These are phyloP conservation scores for Cutaneotrichosporon daszewskae DNA, from an alignment of 1,284 basidiomycete genomes.

Conservation along the genomic window DNA sequence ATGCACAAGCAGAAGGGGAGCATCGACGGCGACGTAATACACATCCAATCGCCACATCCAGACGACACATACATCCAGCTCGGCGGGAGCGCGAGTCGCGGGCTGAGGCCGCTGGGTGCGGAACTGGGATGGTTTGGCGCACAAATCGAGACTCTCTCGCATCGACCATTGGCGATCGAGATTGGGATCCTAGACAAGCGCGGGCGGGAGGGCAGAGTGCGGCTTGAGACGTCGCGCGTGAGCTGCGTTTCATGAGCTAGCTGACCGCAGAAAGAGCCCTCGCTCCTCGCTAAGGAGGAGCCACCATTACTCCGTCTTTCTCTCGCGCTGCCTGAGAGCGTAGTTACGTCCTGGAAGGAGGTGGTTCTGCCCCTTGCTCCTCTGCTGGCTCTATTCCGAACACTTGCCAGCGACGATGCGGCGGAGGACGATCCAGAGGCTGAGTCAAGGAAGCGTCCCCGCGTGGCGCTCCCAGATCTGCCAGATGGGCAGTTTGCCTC, in stretches of 20 bases:
- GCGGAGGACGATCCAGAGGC: not conserved
- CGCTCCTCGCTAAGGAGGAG: constrained; percentile 48
- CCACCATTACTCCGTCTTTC: constrained; percentile 68
- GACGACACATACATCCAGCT: constrained; percentile 58
- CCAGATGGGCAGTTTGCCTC: constrained; percentile 61
- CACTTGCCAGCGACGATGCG: not conserved
- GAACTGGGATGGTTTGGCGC: constrained; percentile 68
- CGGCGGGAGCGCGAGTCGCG: no score
- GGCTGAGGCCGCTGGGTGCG: constrained; percentile 55
- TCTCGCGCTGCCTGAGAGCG: constrained; percentile 57
- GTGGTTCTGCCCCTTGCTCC: constrained; percentile 59
- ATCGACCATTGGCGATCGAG: constrained; percentile 65
- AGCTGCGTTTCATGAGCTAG: constrained; percentile 11
- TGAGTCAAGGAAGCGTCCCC: constrained; percentile 9
- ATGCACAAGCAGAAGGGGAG: constrained; percentile 35
- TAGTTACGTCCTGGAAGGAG: constrained; percentile 70
- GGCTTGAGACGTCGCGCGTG: constrained; percentile 78
- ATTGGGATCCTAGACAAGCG: constrained; percentile 63
- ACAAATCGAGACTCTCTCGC: constrained; percentile 63
- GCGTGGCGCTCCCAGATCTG: constrained; percentile 25
- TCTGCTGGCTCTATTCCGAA: constrained; percentile 59
- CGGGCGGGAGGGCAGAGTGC: constrained; percentile 58
- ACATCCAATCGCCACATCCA: constrained; percentile 71
- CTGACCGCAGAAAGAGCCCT: constrained; percentile 55
- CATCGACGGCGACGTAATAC: constrained; percentile 62